Evolutionary conservation across 495 filamentous ascomycete genomes (phyloP), one percentile per base, ranked within the genome.

Genomic region (Hypoxylon crocopeplum): DNA sequence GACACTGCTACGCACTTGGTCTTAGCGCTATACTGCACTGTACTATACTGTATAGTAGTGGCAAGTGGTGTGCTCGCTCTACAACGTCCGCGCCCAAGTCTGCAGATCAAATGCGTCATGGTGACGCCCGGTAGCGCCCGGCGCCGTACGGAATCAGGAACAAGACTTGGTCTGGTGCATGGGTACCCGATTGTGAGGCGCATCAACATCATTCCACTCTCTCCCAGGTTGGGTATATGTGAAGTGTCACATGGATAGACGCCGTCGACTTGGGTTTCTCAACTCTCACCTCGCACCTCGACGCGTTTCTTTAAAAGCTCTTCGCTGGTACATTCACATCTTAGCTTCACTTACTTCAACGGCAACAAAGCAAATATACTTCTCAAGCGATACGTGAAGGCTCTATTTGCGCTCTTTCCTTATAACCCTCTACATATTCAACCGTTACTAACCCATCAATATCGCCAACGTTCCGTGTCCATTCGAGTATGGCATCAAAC

Each of bases 401-500:
- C 24, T 8, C 8, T 8, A 27, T 27, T 8, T 27, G 3, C 24
- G 8, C 8, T 27, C 4, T 27, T 8, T 27, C 24, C 3, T 27
- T 8, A 27, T n/a, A 34, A 34, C 3, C 12, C 3, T 7, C 5
- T 52, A 39, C 15, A 29, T 39, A 29, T 3, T 13, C 7, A 39
- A 30, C 24, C 51, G 21, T 53, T 48, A 40, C 37, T n/a, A 48
- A 27, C 48, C 37, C 54, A 17, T 58, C 19, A 48, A 32, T 33
- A 44, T 42, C 17, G 34, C 34, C 15, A 45, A 12, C 3, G 16
- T 36, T 38, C 34, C 20, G 17, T 56, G 16, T 24, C 15, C 19
- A 46, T 36, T 17, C 19, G 47, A 52, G 21, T 13, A 64, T 64
- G 61, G 7, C 61, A 38, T 57, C 49, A 13, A 30, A 37, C 15